Evolutionary conservation across 768 basidiomycete species (phyloP), one percentile per base, ranked within the genome.

Genomic region (Suillus ampliporus): DNA sequence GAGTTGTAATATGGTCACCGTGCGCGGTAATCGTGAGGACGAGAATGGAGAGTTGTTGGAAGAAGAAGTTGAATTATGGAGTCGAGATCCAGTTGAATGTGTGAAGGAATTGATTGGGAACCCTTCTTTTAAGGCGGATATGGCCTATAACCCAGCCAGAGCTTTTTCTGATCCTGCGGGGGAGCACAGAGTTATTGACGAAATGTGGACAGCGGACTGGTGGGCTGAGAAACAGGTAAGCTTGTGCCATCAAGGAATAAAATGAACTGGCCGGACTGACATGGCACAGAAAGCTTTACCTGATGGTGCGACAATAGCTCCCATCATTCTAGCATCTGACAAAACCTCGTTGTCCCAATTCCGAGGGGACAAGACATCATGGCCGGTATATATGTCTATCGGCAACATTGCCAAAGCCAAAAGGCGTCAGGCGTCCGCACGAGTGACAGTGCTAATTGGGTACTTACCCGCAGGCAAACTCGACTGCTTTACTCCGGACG

Each of bases 281-380:
- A 15, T 61, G 31, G 40, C 38, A 59, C 50, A 34, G 47, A 31
- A 52, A 52, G 26, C 31, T 63, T 21, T 67, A 10, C 67, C 69
- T 3, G 48, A 28, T 15, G 64, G 68, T 19, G 64, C 67, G 0
- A 64, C 61, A 3, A 34, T 71, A 10, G 40, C 65, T 9, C 69
- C 70, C 5, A 38, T 68, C 13, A 69, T 71, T 37, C 38, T 62
- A 19, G 52, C 82, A 0, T 74, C 81, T 0, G 81, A 85, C 68
- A 84, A 83, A 58, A 84, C 81, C 0, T 74, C 77, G 58, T 68
- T 83, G 0, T 80, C 79, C 0, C 61, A 69, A 2, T 80, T 83
- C 60, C 66, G 73, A 11, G 65, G 76, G 3, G 77, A 80, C 57
- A 70, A 68, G 57, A 35, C 58, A 19, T 70, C 68, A 31, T 70